These are phyloP conservation scores for Dactylellina haptotyla DNA, from an alignment of 2,329 filamentous ascomycete genomes.

Conservation along the genomic window DNA sequence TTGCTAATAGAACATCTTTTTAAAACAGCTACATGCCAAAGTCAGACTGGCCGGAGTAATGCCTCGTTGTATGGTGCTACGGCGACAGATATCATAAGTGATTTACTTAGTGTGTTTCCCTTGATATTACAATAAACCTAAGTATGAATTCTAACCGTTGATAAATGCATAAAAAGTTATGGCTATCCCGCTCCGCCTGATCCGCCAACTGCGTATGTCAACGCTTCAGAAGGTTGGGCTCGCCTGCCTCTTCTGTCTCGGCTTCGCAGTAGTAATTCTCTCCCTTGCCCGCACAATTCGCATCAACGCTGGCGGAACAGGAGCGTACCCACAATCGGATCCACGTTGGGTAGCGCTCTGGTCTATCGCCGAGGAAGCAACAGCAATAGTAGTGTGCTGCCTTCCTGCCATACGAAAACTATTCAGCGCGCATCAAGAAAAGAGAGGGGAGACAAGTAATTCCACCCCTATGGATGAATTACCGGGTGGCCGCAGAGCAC, in stretches of 20 bases:
- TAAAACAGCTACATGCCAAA: constrained; percentile 27
- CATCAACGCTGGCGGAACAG: constrained; percentile 41
- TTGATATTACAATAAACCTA: neutral
- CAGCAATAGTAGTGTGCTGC: constrained; percentile 49
- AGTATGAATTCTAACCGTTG: neutral
- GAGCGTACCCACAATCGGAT: constrained; percentile 41
- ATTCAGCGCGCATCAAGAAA: constrained; percentile 34
- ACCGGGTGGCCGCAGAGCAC: constrained; percentile 1
- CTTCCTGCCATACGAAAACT: constrained; percentile 49
- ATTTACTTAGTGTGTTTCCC: constrained; percentile 35
- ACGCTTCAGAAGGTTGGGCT: constrained; percentile 39
- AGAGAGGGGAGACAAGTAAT: constrained; percentile 8
- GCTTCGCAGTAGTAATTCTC: constrained; percentile 42
- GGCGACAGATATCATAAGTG: constrained; percentile 46
- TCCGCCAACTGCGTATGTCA: constrained; percentile 47
- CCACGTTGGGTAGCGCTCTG: constrained; percentile 50
- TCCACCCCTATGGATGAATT: constrained; percentile 14
- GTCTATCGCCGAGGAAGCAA: constrained; percentile 49
- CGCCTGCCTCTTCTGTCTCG: constrained; percentile 48
- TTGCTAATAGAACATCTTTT: neutral
- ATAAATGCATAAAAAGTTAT: constrained; percentile 18
- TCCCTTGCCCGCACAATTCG: constrained; percentile 47
- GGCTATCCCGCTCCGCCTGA: constrained; percentile 48
- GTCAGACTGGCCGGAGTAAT: constrained; percentile 26
- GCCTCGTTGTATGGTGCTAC: constrained; percentile 41